phyloP scores from a whole-genome alignment of 139 green algal species.

The Microglena sp. region DNA sequence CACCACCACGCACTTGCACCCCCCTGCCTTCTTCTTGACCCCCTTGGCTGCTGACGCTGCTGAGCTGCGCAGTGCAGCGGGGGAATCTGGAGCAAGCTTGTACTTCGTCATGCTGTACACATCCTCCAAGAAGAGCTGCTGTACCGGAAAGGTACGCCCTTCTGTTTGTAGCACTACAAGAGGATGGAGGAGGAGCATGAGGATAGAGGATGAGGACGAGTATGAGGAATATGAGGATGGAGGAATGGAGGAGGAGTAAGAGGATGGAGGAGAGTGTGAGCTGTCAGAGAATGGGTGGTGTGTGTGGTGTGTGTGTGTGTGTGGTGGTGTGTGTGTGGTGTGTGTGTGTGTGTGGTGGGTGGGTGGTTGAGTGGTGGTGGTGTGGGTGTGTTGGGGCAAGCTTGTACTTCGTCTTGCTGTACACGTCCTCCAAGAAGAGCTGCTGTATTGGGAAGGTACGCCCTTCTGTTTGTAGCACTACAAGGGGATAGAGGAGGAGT shows the following conservation, averaged over 20 bases:
- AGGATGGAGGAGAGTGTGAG: no score
- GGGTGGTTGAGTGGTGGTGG: no score
- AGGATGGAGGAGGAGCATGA: no score
- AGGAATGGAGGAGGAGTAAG: no score
- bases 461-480: conserved; percentile 46
- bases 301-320: no score
- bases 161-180: conserved; percentile 33
- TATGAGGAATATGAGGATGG: no score
- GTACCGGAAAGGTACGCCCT: conserved; percentile 86
- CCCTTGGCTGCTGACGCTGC: neutral
- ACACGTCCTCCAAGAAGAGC: conserved; percentile 84
- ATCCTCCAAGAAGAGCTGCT: conserved; percentile 81
- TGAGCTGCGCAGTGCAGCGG: conserved; percentile 36
- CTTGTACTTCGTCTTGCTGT: conserved; percentile 24
- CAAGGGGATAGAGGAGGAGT: no score
- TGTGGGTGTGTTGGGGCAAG: no score
- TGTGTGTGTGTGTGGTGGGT: no score
- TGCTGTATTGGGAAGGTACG: conserved; percentile 83
- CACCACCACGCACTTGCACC: no score
- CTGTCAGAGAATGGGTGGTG: no score
- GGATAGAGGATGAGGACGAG: neutral
- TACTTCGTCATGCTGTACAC: conserved; percentile 39
- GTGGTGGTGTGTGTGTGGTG: no score
- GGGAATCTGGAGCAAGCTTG: conserved; percentile 36
- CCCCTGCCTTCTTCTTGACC: neutral